These are phyloP conservation scores for Brassica balearica DNA, from an alignment of 441 rosid genomes.

Conservation along the genomic window DNA sequence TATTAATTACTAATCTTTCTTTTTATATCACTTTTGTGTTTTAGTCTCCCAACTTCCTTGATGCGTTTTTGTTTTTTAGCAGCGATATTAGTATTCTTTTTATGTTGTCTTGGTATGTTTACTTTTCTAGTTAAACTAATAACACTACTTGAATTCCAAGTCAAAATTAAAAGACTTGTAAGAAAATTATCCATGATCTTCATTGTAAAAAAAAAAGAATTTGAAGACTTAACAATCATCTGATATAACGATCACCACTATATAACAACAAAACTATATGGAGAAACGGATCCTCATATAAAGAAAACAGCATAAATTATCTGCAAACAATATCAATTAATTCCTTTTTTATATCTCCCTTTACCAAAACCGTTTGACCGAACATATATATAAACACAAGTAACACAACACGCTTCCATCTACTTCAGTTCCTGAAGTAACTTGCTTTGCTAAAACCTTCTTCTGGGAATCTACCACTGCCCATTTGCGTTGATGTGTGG, in stretches of 20 bases:
- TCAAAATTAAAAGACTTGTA: no score
- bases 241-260: not conserved
- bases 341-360: not conserved
- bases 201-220: not conserved
- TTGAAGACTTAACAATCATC: not conserved
- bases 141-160: no score
- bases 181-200: not conserved
- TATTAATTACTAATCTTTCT: no score
- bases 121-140: no score
- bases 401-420: not conserved
- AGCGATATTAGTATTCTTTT: no score
- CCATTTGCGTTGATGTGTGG: slow-evolving; percentile 97
- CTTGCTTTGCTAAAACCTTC: slow-evolving; percentile 95
- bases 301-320: not conserved
- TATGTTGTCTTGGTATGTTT: no score
- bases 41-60: no score
- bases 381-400: not conserved
- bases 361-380: not conserved
- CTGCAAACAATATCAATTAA: not conserved
- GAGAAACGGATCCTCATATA: not conserved
- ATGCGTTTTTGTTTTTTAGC: no score
- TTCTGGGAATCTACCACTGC: slow-evolving; percentile 91
- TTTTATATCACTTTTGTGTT: no score
- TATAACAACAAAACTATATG: not conserved
- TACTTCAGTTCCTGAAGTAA: slow-evolving; percentile 47